phyloP scores from a whole-genome alignment of 148 eudicot species.

The Arctostaphylos glauca region DNA sequence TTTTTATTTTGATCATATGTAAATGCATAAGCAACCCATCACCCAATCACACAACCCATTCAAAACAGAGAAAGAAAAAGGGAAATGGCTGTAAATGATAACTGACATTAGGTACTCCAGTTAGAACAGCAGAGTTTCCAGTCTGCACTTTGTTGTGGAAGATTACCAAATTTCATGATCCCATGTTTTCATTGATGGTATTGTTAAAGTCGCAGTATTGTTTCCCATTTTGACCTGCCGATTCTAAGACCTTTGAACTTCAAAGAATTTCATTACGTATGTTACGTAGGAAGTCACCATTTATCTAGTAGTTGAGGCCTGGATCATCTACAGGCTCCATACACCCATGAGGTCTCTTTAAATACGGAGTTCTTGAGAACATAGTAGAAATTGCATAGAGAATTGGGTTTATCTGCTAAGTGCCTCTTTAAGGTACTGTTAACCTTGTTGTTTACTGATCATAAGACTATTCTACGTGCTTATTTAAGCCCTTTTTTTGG shows the following conservation, averaged over 20 bases:
- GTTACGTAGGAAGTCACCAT: not conserved
- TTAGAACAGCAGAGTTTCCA: not conserved
- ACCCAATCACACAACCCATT: no score
- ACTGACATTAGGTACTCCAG: not conserved
- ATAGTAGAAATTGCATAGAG: not conserved
- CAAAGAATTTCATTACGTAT: conserved; percentile 2
- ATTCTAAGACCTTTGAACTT: conserved; percentile 14
- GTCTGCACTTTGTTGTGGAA: not conserved
- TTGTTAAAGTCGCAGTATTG: not conserved
- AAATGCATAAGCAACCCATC: not conserved
- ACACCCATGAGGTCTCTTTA: not conserved
- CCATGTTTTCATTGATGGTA: not conserved
- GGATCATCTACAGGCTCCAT: not conserved
- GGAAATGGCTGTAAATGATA: not conserved
- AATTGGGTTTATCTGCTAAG: not conserved
- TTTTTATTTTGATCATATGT: not conserved
- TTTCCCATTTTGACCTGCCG: not conserved
- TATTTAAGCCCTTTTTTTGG: not conserved
- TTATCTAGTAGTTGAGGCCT: not conserved
- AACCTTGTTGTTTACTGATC: not conserved
- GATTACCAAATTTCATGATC: not conserved
- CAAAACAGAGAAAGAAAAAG: not conserved
- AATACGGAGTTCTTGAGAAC: not conserved
- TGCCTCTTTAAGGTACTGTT: not conserved
- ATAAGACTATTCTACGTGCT: not conserved